Evolutionary conservation across 495 filamentous ascomycete species (phyloP).

Genomic region (Cudoniella acicularis): DNA sequence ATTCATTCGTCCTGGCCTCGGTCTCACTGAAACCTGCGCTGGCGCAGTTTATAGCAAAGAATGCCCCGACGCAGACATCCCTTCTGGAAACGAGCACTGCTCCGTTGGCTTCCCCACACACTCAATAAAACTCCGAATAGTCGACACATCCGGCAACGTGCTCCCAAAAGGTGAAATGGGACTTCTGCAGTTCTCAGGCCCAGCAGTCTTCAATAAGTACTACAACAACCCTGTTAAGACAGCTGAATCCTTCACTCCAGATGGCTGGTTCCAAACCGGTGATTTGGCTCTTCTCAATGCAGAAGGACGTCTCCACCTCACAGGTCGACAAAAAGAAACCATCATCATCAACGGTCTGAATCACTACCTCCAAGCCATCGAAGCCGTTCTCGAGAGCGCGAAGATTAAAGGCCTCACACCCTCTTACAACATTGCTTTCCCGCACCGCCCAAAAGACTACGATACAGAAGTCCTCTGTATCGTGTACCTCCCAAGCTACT

Average conservation of each 20-base stretch:
- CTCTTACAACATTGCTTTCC: constrained; percentile 30
- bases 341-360: constrained; percentile 54
- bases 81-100: constrained; percentile 72
- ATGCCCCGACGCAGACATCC: constrained; percentile 69
- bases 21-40: constrained; percentile 86
- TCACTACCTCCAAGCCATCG: constrained; percentile 35
- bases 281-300: constrained; percentile 55
- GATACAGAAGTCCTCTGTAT: constrained; percentile 36
- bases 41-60: constrained; percentile 85
- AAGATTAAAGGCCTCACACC: constrained; percentile 27
- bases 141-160: constrained; percentile 21
- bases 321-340: constrained; percentile 79
- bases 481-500: constrained; percentile 29
- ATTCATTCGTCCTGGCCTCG: constrained; percentile 66
- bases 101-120: constrained; percentile 83
- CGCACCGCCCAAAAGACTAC: constrained; percentile 20
- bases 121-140: constrained; percentile 37
- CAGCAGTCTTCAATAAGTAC: constrained; percentile 74
- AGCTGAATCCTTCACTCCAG: constrained; percentile 56
- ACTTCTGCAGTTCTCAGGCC: constrained; percentile 72
- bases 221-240: constrained; percentile 63
- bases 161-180: constrained; percentile 51
- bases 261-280: constrained; percentile 81
- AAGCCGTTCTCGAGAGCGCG: constrained; percentile 37
- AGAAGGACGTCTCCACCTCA: constrained; percentile 61